Evolutionary conservation across 805 yeast genomes (phyloP).

Genomic region (Cyberlindnera xylosilytica): DNA sequence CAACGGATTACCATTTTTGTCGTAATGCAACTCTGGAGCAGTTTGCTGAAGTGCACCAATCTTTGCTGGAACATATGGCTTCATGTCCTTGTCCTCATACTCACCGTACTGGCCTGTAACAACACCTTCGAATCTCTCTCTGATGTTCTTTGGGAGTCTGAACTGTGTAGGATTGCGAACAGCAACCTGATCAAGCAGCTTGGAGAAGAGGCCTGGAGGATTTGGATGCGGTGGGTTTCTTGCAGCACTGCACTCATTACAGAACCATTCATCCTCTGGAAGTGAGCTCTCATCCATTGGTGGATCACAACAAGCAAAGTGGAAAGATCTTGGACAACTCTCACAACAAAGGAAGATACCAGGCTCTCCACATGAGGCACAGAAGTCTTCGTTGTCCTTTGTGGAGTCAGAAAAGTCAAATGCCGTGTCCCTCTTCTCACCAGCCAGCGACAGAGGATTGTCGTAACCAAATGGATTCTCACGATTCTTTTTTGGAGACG

Average conservation of each 20-base stretch:
- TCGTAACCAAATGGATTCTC: conserved; percentile 46
- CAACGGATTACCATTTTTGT: conserved; percentile 63
- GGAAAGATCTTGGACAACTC: conserved; percentile 88
- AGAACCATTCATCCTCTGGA: conserved; percentile 90
- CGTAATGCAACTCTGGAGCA: conserved; percentile 63
- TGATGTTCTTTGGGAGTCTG: conserved; percentile 61
- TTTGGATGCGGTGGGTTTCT: conserved; percentile 33
- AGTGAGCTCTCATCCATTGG: conserved; percentile 71
- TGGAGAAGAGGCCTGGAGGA: conserved; percentile 43
- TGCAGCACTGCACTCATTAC: conserved; percentile 66
- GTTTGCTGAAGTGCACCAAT: conserved; percentile 46
- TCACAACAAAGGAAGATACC: conserved; percentile 94
- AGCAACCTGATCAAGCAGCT: conserved; percentile 56
- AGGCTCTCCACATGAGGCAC: conserved; percentile 85
- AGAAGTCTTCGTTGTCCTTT: conserved; percentile 75
- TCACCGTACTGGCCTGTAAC: conserved; percentile 65
- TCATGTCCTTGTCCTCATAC: conserved; percentile 61
- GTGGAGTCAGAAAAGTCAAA: conserved; percentile 31
- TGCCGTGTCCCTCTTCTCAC: conserved; percentile 30
- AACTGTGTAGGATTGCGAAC: conserved; percentile 64
- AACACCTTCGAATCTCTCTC: conserved; percentile 74
- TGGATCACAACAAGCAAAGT: conserved; percentile 87
- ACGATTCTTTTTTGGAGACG: conserved; percentile 30
- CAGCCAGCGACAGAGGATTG: conserved; percentile 29
- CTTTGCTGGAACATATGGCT: conserved; percentile 41